Percentiles rank a stretch among this genome's conserved stretches.
These are phyloP conservation scores for Hyaloraphidium curvatum DNA, from an alignment of 192 early-diverging fungal genomes.

Conservation along the genomic window DNA sequence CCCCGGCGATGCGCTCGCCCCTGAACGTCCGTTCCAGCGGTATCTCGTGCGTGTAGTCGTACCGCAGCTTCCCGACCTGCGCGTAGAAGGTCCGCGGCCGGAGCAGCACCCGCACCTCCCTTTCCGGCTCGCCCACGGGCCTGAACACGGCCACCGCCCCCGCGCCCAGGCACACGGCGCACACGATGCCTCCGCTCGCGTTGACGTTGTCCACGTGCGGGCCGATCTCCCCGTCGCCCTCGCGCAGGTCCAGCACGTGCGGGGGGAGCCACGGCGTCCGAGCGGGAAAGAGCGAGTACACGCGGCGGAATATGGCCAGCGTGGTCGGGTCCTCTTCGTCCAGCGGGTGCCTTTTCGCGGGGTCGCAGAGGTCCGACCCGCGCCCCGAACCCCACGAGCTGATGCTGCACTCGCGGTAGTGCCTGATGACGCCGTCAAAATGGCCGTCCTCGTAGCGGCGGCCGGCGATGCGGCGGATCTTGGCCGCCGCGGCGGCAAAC, in stretches of 20 bases:
- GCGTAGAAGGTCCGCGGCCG: neutral
- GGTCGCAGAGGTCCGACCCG: neutral
- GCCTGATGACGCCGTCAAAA: neutral
- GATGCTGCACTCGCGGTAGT: conserved; percentile 1
- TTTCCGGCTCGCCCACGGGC: neutral
- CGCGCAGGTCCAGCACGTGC: neutral
- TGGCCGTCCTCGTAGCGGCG: neutral
- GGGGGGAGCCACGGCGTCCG: neutral
- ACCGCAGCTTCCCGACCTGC: neutral
- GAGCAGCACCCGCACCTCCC: neutral
- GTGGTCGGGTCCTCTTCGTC: neutral
- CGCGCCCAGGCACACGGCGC: neutral
- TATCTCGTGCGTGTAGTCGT: neutral
- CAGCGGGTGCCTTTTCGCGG: no score
- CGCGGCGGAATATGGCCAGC: neutral
- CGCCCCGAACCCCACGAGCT: neutral
- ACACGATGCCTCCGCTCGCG: neutral
- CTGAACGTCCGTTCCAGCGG: neutral
- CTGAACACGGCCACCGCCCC: neutral
- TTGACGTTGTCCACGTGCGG: neutral
- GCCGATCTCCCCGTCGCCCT: neutral
- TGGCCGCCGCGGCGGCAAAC: neutral
- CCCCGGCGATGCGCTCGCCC: neutral
- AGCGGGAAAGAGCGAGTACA: neutral
- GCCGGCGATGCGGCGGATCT: neutral